Conservation (phyloP, 805 yeast genomes). For the Yarrowia deformans region DNA sequence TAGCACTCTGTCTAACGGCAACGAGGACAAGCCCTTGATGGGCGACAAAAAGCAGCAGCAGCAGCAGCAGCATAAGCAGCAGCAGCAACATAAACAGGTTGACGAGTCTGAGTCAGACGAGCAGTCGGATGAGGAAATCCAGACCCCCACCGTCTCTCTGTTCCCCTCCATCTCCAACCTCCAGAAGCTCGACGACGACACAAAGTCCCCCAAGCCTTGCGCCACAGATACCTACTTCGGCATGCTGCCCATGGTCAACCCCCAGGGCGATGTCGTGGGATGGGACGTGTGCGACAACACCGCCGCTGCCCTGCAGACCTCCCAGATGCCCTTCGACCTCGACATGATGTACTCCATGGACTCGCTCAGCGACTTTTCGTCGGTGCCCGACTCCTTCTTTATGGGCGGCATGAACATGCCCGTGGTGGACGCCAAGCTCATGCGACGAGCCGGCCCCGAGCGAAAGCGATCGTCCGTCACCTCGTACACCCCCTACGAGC, state of each 20-base stretch:
- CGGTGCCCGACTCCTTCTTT: slow-evolving; percentile 31
- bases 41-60: neutral
- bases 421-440: slow-evolving; percentile 8
- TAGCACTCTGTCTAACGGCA: neutral
- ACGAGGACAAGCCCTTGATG: neutral
- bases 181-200: slow-evolving; percentile 29
- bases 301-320: slow-evolving; percentile 1
- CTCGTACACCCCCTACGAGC: slow-evolving; percentile 24
- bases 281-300: slow-evolving; percentile 38
- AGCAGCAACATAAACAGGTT: neutral
- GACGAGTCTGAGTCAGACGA: slow-evolving; percentile 15
- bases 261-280: slow-evolving; percentile 37
- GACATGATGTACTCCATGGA: slow-evolving; percentile 36
- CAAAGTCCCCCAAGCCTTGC: slow-evolving; percentile 35
- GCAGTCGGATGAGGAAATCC: slow-evolving; percentile 25
- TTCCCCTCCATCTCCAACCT: slow-evolving; percentile 37
- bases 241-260: slow-evolving; percentile 38
- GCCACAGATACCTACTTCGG: slow-evolving; percentile 37
- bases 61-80: neutral
- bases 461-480: slow-evolving; percentile 29
- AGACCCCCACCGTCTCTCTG: slow-evolving; percentile 27
- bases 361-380: slow-evolving; percentile 27
- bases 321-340: slow-evolving; percentile 32
- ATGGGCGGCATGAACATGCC: slow-evolving; percentile 26
- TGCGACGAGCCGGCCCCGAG: slow-evolving; percentile 35